These are phyloP conservation scores for Coleophoma crateriformis DNA, from an alignment of 2,329 filamentous ascomycete species.

Conservation along the genomic window DNA sequence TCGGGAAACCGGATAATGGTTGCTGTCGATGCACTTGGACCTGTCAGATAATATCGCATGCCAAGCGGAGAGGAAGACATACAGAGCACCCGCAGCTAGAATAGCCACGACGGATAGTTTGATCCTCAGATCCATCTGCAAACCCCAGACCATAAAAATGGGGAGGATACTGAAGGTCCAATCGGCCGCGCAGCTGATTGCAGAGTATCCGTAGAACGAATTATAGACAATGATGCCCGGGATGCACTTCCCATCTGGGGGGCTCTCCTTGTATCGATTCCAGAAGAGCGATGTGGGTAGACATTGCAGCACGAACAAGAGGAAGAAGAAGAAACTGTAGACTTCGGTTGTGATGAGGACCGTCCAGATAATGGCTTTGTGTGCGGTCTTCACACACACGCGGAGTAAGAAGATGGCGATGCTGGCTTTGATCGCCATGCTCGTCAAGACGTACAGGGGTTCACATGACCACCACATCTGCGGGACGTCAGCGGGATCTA, in stretches of 20 bases:
- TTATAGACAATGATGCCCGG: constrained; percentile 32
- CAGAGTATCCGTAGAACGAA: constrained; percentile 40
- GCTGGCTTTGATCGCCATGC: not conserved
- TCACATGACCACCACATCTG: not conserved
- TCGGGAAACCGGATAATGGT: no score
- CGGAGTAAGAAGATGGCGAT: not conserved
- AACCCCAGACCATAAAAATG: constrained; percentile 42
- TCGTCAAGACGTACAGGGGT: not conserved
- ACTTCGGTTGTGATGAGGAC: constrained; percentile 28
- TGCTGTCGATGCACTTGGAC: no score
- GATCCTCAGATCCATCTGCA: constrained; percentile 40
- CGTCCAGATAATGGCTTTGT: constrained; percentile 26
- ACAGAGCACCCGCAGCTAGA: not conserved
- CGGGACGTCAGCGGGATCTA: not conserved
- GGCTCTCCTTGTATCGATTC: constrained; percentile 30
- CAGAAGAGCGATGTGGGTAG: constrained; percentile 43
- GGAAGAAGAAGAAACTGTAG: constrained; percentile 36
- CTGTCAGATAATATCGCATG: no score
- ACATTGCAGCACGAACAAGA: constrained; percentile 45
- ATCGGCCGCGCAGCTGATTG: constrained; percentile 38
- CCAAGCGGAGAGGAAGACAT: no score
- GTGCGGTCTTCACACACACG: not conserved
- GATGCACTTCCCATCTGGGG: constrained; percentile 32
- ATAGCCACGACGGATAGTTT: constrained; percentile 41
- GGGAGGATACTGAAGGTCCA: constrained; percentile 44